Conservation (phyloP, 2,329 filamentous ascomycete genomes). For the Aspergillus japonicus region DNA sequence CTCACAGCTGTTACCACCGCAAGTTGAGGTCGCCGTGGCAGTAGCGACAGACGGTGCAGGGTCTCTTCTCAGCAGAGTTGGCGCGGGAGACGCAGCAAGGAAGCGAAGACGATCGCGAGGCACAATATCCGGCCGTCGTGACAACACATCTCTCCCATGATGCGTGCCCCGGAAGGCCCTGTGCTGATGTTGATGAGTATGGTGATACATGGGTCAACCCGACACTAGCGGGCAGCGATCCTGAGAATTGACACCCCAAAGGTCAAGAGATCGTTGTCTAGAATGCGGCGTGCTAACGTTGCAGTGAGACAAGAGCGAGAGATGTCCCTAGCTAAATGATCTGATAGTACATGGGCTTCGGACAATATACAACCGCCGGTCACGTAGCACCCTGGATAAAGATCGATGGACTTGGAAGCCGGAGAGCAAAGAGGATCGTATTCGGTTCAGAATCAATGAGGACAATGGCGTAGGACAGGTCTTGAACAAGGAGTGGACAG, state of each 20-base stretch:
- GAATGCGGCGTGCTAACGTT: neutral
- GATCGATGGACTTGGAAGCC: neutral
- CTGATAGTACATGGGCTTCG: neutral
- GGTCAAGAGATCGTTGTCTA: neutral
- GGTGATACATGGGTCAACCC: conserved; percentile 24
- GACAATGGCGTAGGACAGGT: conserved; percentile 1
- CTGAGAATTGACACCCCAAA: neutral
- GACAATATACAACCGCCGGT: neutral
- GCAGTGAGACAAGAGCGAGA: neutral
- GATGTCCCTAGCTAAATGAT: neutral
- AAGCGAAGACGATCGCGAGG: conserved; percentile 27
- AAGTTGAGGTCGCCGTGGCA: conserved; percentile 15
- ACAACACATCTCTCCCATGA: conserved; percentile 22
- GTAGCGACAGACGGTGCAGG: conserved; percentile 20
- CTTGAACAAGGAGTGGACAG: conserved; percentile 29
- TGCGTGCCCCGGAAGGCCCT: conserved; percentile 27
- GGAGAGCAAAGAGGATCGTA: neutral
- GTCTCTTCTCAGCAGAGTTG: conserved; percentile 31
- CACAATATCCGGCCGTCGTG: conserved; percentile 26
- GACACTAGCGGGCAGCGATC: conserved; percentile 1
- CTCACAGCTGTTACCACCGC: conserved; percentile 51
- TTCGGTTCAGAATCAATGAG: conserved; percentile 7
- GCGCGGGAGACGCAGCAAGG: conserved; percentile 19
- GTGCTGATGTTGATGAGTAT: conserved; percentile 25
- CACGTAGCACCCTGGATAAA: neutral